phyloP scores from a whole-genome alignment of 1,139 yeast species.

The Blastobotrys buckinghamii region DNA sequence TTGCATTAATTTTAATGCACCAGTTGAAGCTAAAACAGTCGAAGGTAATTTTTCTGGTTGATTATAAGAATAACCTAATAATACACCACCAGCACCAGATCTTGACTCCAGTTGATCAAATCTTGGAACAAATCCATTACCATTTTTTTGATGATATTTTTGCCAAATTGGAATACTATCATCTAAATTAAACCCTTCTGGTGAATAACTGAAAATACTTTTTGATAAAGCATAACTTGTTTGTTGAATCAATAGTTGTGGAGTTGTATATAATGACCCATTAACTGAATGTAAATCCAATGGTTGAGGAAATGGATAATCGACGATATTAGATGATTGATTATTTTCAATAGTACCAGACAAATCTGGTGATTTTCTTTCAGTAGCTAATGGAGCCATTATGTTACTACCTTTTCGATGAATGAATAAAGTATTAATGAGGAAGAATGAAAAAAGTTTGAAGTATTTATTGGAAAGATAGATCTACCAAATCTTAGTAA shows the following conservation, averaged over 20 bases:
- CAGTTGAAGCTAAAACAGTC: constrained; percentile 58
- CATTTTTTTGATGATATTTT: constrained; percentile 42
- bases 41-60: constrained; percentile 23
- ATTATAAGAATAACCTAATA: constrained; percentile 62
- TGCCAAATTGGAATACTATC: constrained; percentile 57
- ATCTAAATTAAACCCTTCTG: constrained; percentile 57
- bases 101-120: constrained; percentile 64
- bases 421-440: not conserved
- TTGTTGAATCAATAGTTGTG: constrained; percentile 59
- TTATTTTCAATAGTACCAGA: not conserved
- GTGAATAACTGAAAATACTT: constrained; percentile 67
- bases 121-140: constrained; percentile 51
- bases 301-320: constrained; percentile 15
- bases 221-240: constrained; percentile 57
- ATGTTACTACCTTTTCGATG: not conserved
- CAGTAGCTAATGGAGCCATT: constrained; percentile 14
- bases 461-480: not conserved
- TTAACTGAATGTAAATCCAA: constrained; percentile 20
- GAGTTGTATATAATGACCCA: constrained; percentile 37
- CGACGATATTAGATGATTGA: constrained; percentile 5
- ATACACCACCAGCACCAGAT: constrained; percentile 76
- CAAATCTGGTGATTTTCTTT: constrained; percentile 5
- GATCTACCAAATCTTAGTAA: too few relatives aligned
- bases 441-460: not conserved
- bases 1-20: constrained; percentile 62